A percentile compares a stretch with the other conserved stretches of the same genome.
Evolutionary conservation across 2,329 filamentous ascomycete species (phyloP).

Genomic region (Trichophyton rubrum): DNA sequence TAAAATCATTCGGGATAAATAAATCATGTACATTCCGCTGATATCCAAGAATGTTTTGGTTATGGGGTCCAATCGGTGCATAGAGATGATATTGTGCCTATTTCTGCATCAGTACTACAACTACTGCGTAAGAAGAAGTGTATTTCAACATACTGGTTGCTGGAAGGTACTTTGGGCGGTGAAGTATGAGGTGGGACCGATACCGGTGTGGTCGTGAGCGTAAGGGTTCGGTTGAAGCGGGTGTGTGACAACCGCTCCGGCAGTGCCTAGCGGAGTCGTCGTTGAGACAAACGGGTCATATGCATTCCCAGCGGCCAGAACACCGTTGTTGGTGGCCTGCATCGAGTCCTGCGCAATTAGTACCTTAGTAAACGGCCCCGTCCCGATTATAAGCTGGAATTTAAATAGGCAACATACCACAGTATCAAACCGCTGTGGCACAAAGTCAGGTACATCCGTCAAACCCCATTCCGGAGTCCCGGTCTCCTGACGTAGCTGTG

Average conservation of each 20-base stretch:
- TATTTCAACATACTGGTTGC: constrained; percentile 44
- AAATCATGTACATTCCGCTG: constrained; percentile 82
- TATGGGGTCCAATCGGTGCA: constrained; percentile 70
- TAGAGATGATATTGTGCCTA: constrained; percentile 87
- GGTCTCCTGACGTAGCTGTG: constrained; percentile 26
- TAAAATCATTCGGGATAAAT: constrained; percentile 74
- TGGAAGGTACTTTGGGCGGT: constrained; percentile 45
- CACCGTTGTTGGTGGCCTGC: constrained; percentile 38
- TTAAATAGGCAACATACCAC: constrained; percentile 31
- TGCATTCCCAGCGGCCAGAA: constrained; percentile 37
- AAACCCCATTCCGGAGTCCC: constrained; percentile 34
- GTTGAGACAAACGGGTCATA: constrained; percentile 56
- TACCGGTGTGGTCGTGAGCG: constrained; percentile 52
- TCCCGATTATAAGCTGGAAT: neutral
- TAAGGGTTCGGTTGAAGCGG: constrained; percentile 59
- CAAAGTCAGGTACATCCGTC: constrained; percentile 36
- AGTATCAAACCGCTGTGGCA: constrained; percentile 40
- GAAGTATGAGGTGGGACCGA: constrained; percentile 56
- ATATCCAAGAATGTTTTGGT: constrained; percentile 68
- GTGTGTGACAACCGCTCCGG: constrained; percentile 26
- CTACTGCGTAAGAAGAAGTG: neutral
- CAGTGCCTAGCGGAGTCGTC: constrained; percentile 40
- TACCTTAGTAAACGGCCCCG: neutral
- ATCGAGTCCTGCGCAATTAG: constrained; percentile 20
- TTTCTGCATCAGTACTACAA: constrained; percentile 10